phyloP scores from a whole-genome alignment of 257 asterid genomes.

The Capsicum chinense region DNA sequence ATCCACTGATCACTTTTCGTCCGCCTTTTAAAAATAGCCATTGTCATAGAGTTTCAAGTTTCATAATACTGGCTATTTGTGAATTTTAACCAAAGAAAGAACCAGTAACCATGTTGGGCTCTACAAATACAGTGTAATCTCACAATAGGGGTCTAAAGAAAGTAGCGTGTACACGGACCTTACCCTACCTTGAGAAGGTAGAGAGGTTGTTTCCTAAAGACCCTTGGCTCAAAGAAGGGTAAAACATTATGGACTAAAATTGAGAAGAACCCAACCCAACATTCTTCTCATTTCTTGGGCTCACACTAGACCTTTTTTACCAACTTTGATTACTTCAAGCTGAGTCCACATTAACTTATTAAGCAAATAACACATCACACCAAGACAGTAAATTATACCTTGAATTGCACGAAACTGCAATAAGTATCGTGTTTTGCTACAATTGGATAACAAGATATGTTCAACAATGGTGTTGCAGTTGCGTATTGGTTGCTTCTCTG shows the following conservation, averaged over 20 bases:
- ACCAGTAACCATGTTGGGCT: background rate
- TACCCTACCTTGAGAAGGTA: no score
- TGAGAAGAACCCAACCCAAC: background rate
- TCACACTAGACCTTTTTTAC: conserved; percentile 1
- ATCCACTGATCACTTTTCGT: background rate
- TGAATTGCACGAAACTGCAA: conserved; percentile 52
- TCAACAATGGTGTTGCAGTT: conserved; percentile 75
- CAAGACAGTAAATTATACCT: background rate
- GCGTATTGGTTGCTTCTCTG: conserved; percentile 39
- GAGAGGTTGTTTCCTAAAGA: background rate
- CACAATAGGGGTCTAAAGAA: no score
- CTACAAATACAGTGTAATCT: no score
- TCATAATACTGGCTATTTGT: no score
- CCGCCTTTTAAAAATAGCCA: no score
- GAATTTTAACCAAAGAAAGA: no score
- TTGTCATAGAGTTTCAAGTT: background rate
- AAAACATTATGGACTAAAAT: background rate
- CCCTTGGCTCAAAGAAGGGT: background rate
- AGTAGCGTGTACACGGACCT: no score
- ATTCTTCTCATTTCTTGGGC: background rate
- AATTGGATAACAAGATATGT: conserved; percentile 77
- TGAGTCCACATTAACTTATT: conserved; percentile 37
- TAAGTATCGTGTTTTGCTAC: conserved; percentile 60
- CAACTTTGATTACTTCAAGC: conserved; percentile 41
- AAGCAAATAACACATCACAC: background rate